These are phyloP conservation scores for Trametes cingulata DNA, from an alignment of 768 basidiomycete species.

Conservation along the genomic window DNA sequence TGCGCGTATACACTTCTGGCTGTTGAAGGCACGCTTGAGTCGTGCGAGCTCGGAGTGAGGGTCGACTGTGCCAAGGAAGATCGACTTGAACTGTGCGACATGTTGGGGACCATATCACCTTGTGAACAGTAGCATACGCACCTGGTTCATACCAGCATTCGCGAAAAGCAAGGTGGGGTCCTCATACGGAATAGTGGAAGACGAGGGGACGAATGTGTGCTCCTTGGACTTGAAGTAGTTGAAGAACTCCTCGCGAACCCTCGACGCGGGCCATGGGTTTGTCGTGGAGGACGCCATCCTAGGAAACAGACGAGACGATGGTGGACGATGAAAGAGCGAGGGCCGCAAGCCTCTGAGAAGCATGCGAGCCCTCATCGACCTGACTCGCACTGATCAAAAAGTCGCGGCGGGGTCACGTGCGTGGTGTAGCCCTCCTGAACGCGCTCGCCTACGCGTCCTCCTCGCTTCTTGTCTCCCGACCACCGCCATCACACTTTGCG, in stretches of 20 bases:
- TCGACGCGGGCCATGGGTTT: constrained; percentile 71
- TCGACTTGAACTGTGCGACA: constrained; percentile 78
- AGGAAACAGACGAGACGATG: constrained; percentile 12
- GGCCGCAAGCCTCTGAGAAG: constrained; percentile 18
- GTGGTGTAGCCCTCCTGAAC: background rate
- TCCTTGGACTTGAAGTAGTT: constrained; percentile 77
- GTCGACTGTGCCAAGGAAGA: constrained; percentile 98
- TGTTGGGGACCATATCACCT: background rate
- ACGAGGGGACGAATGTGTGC: constrained; percentile 90
- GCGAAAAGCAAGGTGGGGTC: constrained; percentile 97
- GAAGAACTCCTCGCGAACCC: constrained; percentile 88
- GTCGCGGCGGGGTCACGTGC: constrained; percentile 21
- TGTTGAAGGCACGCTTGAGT: constrained; percentile 92
- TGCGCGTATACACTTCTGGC: constrained; percentile 97
- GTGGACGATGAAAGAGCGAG: constrained; percentile 14
- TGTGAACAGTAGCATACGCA: constrained; percentile 28
- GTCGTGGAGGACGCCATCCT: constrained; percentile 22
- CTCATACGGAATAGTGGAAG: constrained; percentile 93
- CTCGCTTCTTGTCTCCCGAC: constrained; percentile 11
- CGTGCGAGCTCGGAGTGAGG: constrained; percentile 90
- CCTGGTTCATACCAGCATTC: constrained; percentile 98
- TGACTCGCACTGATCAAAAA: constrained; percentile 25
- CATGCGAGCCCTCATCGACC: constrained; percentile 18
- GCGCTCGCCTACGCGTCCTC: constrained; percentile 3
- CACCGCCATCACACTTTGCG: background rate